Conservation (phyloP, 1,139 yeast genomes). For the Geotrichum australiense region DNA sequence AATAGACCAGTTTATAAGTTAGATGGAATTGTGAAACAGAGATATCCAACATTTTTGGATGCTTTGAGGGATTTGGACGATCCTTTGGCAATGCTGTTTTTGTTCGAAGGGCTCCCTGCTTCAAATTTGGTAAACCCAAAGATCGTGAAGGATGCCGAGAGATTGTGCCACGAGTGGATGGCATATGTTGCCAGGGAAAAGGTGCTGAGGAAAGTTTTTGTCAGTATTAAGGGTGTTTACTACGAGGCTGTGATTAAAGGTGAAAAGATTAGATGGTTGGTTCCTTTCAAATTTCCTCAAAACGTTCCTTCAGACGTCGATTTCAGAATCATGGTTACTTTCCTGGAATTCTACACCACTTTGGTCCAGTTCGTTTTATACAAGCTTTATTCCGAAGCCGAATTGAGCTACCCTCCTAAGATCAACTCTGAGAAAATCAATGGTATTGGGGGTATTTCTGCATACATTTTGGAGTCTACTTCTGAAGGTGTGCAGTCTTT, state of each 20-base stretch:
- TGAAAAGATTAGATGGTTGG: constrained; percentile 92
- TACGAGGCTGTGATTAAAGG: constrained; percentile 88
- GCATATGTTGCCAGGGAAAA: constrained; percentile 87
- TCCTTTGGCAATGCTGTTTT: constrained; percentile 88
- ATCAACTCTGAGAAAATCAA: constrained; percentile 65
- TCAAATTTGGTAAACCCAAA: constrained; percentile 73
- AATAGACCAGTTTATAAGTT: constrained; percentile 79
- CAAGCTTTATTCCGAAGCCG: constrained; percentile 78
- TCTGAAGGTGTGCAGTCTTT: constrained; percentile 26
- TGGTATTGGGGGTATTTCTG: constrained; percentile 83
- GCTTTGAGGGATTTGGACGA: constrained; percentile 92
- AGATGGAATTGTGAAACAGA: constrained; percentile 86
- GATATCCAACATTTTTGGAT: constrained; percentile 91
- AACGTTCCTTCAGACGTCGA: constrained; percentile 91
- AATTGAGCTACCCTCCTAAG: constrained; percentile 85
- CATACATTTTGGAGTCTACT: constrained; percentile 65
- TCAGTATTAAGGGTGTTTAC: constrained; percentile 94
- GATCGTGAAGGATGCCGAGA: constrained; percentile 80
- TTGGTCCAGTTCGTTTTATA: constrained; percentile 78
- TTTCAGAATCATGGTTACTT: constrained; percentile 94
- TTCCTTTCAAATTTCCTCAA: constrained; percentile 95
- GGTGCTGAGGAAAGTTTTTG: constrained; percentile 80
- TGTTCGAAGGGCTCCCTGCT: constrained; percentile 93
- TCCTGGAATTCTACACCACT: constrained; percentile 91
- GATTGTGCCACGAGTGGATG: constrained; percentile 88